These are phyloP conservation scores for Phytophthora sp. DNA, from an alignment of 352 stramenopile genomes.

Conservation along the genomic window DNA sequence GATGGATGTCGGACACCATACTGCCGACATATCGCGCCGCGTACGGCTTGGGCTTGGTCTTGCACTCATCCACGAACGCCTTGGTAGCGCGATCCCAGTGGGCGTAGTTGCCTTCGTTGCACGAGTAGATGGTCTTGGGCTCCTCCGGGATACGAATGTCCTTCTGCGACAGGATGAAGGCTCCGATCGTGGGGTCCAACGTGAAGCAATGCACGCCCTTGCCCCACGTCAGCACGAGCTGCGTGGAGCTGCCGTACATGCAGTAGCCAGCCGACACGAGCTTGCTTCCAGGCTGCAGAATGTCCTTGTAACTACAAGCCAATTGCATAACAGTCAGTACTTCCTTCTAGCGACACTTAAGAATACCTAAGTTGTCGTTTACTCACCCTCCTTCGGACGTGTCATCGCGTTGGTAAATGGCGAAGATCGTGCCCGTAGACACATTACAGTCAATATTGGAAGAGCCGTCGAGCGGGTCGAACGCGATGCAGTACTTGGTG, in stretches of 20 bases:
- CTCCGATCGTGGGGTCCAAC: constrained; percentile 97
- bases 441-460: constrained; percentile 99
- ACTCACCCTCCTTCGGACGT: constrained; percentile 53
- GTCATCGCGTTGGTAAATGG: constrained; percentile 93
- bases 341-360: not conserved
- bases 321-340: constrained; percentile 15
- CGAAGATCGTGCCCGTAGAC: constrained; percentile 98
- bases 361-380: not conserved
- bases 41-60: constrained; percentile 76
- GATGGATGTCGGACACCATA: constrained; percentile 99
- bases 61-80: constrained; percentile 89
- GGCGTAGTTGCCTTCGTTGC: constrained; percentile 98
- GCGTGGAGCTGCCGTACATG: constrained; percentile 98
- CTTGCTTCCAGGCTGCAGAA: constrained; percentile 93
- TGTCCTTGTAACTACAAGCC: constrained; percentile 81
- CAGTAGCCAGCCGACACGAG: constrained; percentile 98
- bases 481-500: constrained; percentile 97
- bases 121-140: constrained; percentile 95
- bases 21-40: constrained; percentile 96
- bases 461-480: constrained; percentile 98
- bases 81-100: constrained; percentile 95
- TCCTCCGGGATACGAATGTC: constrained; percentile 96
- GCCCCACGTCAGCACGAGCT: constrained; percentile 97
- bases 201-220: constrained; percentile 97
- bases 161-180: constrained; percentile 97